Evolutionary conservation across 805 yeast species (phyloP), one percentile per base, ranked within the genome.

Genomic region (Yamadazyma olivae): DNA sequence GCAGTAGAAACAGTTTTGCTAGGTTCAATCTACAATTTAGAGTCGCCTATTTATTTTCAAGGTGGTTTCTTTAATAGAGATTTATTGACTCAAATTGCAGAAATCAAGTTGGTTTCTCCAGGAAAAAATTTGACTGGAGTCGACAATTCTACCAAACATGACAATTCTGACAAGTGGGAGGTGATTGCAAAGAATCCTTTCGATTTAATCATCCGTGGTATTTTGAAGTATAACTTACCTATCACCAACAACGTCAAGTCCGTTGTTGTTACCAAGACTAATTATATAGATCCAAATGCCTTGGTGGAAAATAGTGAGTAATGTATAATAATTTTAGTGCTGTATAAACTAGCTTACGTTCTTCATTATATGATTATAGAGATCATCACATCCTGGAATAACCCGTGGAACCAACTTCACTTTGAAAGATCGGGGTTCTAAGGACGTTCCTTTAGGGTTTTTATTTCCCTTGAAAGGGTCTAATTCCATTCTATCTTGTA

Each of bases 191-290:
- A 77, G 41, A 76, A 85, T 52, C 95, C 95, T 9, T 91, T 90
- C 56, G 96, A 88, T 41, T 64, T 91, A 46, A 83, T 88, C 15
- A 70, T 91, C 3, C 69, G 95, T 33, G 98, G 98, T 1, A 79
- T 81, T 16, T 70, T 91, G 54, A 79, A 76, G 50, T 91, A 91
- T 58, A 76, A 74, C 33, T 66, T 89, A 35, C 93, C 95, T 1
- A 67, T 90, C 44, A 51, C 57, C 24, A 51, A 53, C 32, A 65
- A 71, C 6, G 68, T 67, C 32, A 73, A 75, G 49, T 73, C 83
- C 0, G 72, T 82, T 3, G 77, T 80, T 2, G 78, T 85, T 7
- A 80, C 79, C 40, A 77, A 77, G 48, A 66, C 74, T 6, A 70
- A 75, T 3, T 60, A 63, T 23, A 72, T 84, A 16, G 80, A 81